These are phyloP conservation scores for Rhodocollybia butyracea DNA, from an alignment of 768 basidiomycete genomes.

Conservation along the genomic window DNA sequence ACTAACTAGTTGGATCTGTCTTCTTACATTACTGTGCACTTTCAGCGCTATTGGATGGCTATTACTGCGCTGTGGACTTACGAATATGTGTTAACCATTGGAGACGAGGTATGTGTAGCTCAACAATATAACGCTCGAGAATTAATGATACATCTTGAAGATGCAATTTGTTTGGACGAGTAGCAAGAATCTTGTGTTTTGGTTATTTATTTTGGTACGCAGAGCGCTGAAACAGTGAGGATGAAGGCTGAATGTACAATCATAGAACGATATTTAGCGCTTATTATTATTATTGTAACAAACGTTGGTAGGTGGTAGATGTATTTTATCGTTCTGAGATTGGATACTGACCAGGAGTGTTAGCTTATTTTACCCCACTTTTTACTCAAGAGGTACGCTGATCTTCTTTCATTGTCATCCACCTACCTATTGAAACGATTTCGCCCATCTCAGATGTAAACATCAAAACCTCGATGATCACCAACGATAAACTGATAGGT, in stretches of 20 bases:
- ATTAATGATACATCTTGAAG: background rate
- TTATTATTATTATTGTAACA: slow-evolving; percentile 13
- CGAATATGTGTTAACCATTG: slow-evolving; percentile 15
- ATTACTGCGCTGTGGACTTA: slow-evolving; percentile 14
- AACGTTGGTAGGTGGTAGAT: slow-evolving; percentile 7
- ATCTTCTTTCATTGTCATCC: background rate
- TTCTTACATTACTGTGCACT: background rate
- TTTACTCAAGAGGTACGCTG: background rate
- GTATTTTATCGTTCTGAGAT: background rate
- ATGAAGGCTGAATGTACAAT: too few relatives aligned
- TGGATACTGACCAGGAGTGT: background rate
- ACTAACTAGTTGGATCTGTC: background rate
- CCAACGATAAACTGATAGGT: background rate
- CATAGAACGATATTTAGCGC: slow-evolving; percentile 17
- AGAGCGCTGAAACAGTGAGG: slow-evolving; percentile 1
- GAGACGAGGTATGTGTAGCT: slow-evolving; percentile 10
- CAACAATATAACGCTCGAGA: too few relatives aligned
- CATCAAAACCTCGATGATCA: background rate
- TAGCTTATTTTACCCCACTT: background rate
- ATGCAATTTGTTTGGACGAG: slow-evolving; percentile 1
- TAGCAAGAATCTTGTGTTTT: slow-evolving; percentile 4
- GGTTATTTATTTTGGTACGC: slow-evolving; percentile 5
- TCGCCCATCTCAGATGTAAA: background rate
- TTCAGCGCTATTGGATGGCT: slow-evolving; percentile 12
- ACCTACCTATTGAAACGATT: background rate